Evolutionary conservation across 176 grass and related monocot genomes (phyloP).

Genomic region (Rhynchospora breviuscula): DNA sequence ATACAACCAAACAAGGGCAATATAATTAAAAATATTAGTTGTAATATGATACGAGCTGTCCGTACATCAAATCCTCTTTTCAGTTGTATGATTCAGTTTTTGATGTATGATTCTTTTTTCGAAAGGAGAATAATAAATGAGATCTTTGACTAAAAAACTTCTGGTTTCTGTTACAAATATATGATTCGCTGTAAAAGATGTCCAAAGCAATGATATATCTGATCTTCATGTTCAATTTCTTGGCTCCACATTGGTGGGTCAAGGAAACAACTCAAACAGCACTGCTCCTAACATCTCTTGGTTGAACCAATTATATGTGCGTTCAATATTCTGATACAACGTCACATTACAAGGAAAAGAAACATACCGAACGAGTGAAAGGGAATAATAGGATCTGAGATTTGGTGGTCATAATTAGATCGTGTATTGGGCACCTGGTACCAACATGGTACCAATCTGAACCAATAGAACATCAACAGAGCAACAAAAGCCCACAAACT

Average conservation of each 20-base stretch:
- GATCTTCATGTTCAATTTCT: neutral
- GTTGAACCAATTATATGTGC: neutral
- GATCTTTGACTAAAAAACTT: neutral
- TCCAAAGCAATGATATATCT: neutral
- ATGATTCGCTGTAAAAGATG: neutral
- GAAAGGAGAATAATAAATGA: too few relatives aligned
- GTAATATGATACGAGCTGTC: too few relatives aligned
- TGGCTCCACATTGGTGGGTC: neutral
- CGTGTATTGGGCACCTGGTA: too few relatives aligned
- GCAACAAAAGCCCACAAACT: neutral
- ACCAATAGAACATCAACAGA: slow-evolving; percentile 14
- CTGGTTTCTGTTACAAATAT: neutral
- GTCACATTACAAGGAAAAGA: neutral
- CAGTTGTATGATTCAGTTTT: too few relatives aligned
- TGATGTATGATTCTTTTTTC: too few relatives aligned
- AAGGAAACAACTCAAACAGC: neutral
- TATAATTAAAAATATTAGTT: neutral
- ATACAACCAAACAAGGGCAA: neutral
- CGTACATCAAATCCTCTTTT: too few relatives aligned
- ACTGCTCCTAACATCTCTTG: neutral
- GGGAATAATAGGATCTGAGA: neutral
- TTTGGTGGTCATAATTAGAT: neutral
- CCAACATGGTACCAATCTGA: neutral
- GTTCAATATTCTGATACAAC: neutral
- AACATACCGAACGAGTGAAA: neutral